Conservation (phyloP, 768 basidiomycete species). For the Cubamyces sp. region DNA sequence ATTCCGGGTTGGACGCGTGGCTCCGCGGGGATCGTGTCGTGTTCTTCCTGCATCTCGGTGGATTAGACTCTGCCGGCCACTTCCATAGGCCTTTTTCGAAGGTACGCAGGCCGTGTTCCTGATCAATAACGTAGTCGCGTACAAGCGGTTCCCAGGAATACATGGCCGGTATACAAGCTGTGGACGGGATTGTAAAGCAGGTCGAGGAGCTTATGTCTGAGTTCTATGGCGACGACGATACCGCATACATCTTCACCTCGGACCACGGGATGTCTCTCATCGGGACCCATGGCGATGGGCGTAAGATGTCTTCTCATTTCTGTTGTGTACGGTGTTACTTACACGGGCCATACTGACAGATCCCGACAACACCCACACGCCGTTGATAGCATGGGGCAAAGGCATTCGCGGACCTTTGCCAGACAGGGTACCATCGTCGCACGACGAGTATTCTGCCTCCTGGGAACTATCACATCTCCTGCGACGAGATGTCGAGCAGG, state of each 20-base stretch:
- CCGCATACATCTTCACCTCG: constrained; percentile 80
- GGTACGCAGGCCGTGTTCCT: constrained; percentile 39
- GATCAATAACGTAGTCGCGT: not conserved
- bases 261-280: constrained; percentile 91
- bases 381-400: constrained; percentile 80
- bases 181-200: constrained; percentile 71
- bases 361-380: constrained; percentile 87
- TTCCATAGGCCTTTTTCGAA: constrained; percentile 82
- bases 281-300: constrained; percentile 89
- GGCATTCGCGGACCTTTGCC: constrained; percentile 74
- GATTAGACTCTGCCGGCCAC: constrained; percentile 86
- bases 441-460: constrained; percentile 68
- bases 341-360: constrained; percentile 45
- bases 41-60: constrained; percentile 84
- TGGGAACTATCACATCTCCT: constrained; percentile 64
- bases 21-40: constrained; percentile 64
- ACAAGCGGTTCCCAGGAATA: constrained; percentile 55
- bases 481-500: constrained; percentile 81
- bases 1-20: constrained; percentile 51
- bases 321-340: not conserved
- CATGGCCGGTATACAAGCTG: constrained; percentile 80
- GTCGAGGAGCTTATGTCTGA: constrained; percentile 63
- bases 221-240: constrained; percentile 72
- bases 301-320: constrained; percentile 35
- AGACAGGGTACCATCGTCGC: constrained; percentile 55